These are phyloP conservation scores for Flaveria sonorensis DNA, from an alignment of 129 eudicot species.

Conservation along the genomic window DNA sequence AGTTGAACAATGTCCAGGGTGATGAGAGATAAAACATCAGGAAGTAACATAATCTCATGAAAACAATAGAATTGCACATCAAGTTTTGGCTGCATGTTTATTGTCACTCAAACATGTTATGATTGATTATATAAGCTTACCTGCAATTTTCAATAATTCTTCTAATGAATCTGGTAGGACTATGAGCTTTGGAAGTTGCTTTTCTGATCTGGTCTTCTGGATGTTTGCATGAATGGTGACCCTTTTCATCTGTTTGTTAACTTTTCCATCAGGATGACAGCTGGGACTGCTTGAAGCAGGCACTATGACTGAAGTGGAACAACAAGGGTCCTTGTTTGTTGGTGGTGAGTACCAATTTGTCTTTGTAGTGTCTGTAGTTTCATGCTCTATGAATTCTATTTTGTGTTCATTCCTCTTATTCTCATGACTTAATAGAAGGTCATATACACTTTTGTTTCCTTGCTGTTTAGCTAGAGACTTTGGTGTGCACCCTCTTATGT, in stretches of 20 bases:
- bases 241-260: slow-evolving; percentile 37
- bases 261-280: slow-evolving; percentile 36
- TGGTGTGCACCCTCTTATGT: slow-evolving; percentile 51
- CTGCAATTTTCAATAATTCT: slow-evolving; percentile 65
- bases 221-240: slow-evolving; percentile 77
- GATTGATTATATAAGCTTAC: slow-evolving; percentile 41
- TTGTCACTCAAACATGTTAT: slow-evolving; percentile 3
- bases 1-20: slow-evolving; percentile 30
- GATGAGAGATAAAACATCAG: slow-evolving; percentile 14
- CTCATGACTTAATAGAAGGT: slow-evolving; percentile 44
- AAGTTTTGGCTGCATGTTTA: slow-evolving; percentile 27
- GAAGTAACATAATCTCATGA: slow-evolving; percentile 17
- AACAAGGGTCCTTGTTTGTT: slow-evolving; percentile 29
- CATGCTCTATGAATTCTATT: slow-evolving; percentile 43
- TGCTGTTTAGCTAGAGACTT: slow-evolving; percentile 48
- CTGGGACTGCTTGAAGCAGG: slow-evolving; percentile 33
- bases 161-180: slow-evolving; percentile 81
- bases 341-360: slow-evolving; percentile 27
- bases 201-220: slow-evolving; percentile 24
- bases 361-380: slow-evolving; percentile 21
- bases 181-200: slow-evolving; percentile 66
- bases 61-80: slow-evolving; percentile 4
- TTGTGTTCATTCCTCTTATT: slow-evolving; percentile 45
- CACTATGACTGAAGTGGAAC: slow-evolving; percentile 31
- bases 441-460: slow-evolving; percentile 47